These are phyloP conservation scores for Austroboletus eburneus DNA, from an alignment of 768 basidiomycete species.

Conservation along the genomic window DNA sequence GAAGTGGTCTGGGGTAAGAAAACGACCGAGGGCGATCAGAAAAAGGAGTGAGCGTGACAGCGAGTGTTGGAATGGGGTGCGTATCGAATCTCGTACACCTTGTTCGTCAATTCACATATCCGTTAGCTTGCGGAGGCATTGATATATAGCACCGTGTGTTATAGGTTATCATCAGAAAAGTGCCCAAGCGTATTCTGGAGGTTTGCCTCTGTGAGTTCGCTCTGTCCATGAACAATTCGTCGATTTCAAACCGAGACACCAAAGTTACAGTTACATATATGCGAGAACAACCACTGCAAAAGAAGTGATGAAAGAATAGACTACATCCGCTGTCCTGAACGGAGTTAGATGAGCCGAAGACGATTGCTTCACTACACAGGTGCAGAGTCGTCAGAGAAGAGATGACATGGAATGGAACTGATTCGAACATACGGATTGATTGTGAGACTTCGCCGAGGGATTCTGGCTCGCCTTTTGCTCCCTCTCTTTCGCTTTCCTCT, in stretches of 20 bases:
- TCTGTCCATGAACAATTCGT: not conserved
- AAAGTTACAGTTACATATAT: slow-evolving; percentile 1
- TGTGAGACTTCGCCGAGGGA: not conserved
- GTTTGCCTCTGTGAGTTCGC: not conserved
- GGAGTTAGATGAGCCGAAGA: not conserved
- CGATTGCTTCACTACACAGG: slow-evolving; percentile 1
- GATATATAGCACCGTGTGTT: too few species aligned
- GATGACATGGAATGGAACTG: not conserved
- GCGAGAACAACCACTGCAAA: not conserved
- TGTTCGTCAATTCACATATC: too few species aligned
- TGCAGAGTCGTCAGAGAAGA: slow-evolving; percentile 1
- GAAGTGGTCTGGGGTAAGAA: slow-evolving; percentile 47
- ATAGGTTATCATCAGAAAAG: too few species aligned
- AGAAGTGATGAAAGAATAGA: slow-evolving; percentile 10
- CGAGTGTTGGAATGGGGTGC: slow-evolving; percentile 39
- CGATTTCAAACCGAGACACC: not conserved
- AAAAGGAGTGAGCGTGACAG: slow-evolving; percentile 36
- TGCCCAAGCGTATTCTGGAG: too few species aligned
- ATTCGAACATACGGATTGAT: slow-evolving; percentile 5
- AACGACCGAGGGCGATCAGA: slow-evolving; percentile 3
- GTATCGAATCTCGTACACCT: slow-evolving; percentile 6
- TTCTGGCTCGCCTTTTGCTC: not conserved
- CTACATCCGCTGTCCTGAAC: not conserved
- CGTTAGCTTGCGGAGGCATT: too few species aligned
- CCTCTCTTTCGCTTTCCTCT: not conserved